Evolutionary conservation across 140 eudicot genomes (phyloP).

Genomic region (Oenanthe javanica): DNA sequence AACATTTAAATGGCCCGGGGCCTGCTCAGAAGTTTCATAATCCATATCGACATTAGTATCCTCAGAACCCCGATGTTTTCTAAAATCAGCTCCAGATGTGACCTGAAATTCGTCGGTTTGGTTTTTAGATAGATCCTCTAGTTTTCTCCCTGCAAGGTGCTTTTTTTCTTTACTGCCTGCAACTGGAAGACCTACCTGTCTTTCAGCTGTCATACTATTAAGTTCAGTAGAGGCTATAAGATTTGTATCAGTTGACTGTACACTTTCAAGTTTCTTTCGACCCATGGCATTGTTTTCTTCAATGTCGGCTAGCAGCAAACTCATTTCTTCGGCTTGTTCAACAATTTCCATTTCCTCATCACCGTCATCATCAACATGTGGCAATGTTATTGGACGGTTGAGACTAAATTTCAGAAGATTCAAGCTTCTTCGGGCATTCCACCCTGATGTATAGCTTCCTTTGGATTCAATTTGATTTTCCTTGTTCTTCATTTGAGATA

Average conservation of each 20-base stretch:
- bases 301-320: constrained; percentile 21
- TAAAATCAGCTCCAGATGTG: constrained; percentile 14
- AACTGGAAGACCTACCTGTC: not conserved
- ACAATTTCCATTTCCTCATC: constrained; percentile 93
- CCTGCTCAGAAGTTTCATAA: constrained; percentile 14
- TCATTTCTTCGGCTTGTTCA: constrained; percentile 34
- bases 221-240: not conserved
- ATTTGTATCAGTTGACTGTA: constrained; percentile 3
- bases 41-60: not conserved
- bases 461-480: constrained; percentile 40
- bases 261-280: constrained; percentile 14
- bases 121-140: not conserved
- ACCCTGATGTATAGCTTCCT: constrained; percentile 50
- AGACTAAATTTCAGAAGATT: constrained; percentile 72
- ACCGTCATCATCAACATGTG: constrained; percentile 74
- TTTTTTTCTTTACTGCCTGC: not conserved
- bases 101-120: constrained; percentile 7
- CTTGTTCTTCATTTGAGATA: constrained; percentile 52
- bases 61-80: constrained; percentile 25
- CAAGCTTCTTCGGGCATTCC: constrained; percentile 87
- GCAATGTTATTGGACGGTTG: constrained; percentile 58
- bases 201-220: not conserved
- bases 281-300: constrained; percentile 18
- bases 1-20: not conserved
- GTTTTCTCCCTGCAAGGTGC: not conserved